Conservation (phyloP, 2,329 filamentous ascomycete species). For the Leptographium radiaticola region DNA sequence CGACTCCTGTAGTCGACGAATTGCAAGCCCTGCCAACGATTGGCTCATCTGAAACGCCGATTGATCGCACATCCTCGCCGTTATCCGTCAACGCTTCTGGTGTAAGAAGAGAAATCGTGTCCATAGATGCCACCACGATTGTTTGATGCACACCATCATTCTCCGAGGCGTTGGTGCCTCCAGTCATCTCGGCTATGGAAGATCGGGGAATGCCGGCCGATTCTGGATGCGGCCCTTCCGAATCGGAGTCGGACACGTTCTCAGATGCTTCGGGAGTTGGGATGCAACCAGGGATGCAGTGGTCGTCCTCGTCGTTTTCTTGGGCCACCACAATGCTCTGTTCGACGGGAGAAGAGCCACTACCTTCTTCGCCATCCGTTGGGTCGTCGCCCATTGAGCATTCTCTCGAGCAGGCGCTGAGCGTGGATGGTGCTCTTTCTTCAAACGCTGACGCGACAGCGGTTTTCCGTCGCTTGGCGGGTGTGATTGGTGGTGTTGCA, state of each 20-base stretch:
- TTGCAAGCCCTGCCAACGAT: background rate
- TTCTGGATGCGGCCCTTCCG: background rate
- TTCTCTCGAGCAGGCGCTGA: conserved; percentile 21
- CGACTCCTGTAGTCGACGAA: background rate
- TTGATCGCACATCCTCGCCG: conserved; percentile 2
- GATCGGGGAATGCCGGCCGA: background rate
- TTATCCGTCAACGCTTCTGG: conserved; percentile 5
- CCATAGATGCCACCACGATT: background rate
- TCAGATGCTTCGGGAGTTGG: conserved; percentile 7
- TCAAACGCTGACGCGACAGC: conserved; percentile 1
- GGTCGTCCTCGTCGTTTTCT: conserved; percentile 13
- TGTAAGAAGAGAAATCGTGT: conserved; percentile 1
- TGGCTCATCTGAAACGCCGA: background rate
- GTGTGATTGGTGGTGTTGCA: conserved; percentile 41
- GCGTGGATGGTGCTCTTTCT: conserved; percentile 18
- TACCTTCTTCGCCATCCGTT: background rate
- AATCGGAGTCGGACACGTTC: background rate
- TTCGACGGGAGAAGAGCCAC: conserved; percentile 20
- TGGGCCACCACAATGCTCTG: conserved; percentile 16
- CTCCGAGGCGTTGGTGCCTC: background rate
- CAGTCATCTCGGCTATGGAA: background rate
- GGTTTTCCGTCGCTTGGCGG: conserved; percentile 35
- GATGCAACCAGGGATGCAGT: conserved; percentile 1
- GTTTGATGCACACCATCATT: background rate
- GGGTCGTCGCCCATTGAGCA: conserved; percentile 20